Base-by-base conservation (phyloP, 495 filamentous ascomycete species). In the Niebla homalea region DNA sequence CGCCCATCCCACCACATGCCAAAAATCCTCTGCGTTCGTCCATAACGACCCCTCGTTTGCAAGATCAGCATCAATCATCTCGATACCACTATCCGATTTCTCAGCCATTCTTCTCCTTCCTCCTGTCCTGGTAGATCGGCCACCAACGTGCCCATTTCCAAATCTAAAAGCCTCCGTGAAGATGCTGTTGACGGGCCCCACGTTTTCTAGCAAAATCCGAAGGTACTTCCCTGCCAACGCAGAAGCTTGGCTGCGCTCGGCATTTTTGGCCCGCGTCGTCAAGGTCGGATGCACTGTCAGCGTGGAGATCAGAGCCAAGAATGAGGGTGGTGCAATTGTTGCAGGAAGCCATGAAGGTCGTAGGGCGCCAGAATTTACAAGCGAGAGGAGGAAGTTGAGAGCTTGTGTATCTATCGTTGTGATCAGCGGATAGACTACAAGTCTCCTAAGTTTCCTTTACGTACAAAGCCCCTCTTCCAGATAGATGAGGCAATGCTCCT, bases 1-100 rank as follows among this genome's bases (percentile, higher is more conserved):
- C 0, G 85, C 81, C 92, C 92, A 97, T 4, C 92, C 92, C 1
- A 90, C 79, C 0, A 84, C 75, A 37, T 83, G 77, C 87, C 93
- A 98, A 54, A 97, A 90, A 59, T 94, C 86, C 22, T 83, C 78
- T 0, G 81, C 86, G 18, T 77, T 72, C 15, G 67, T 63, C 78
- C 85, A 94, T 5, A 96, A 43, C 2, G 84, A 77, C 10, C 77
- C 76, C n/a, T 71, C 66, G 20, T 76, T 73, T 1, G 78, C 81
- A 23, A 89, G 64, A 0, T 75, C 70, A 15, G 73, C 64, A 20
- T 71, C 67, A 25, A 67, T 54, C 56, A 44, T 57, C 49, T 43
- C 22, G 36, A 52, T 41, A 59, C 46, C 40, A 61, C 57, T 36
- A 62, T 53, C 53, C 37, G 52, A 18, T 16, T 37, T 36, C 14